Evolutionary conservation across 768 basidiomycete species (phyloP), one percentile per base, ranked within the genome.

Genomic region (Boletus sensibilis): DNA sequence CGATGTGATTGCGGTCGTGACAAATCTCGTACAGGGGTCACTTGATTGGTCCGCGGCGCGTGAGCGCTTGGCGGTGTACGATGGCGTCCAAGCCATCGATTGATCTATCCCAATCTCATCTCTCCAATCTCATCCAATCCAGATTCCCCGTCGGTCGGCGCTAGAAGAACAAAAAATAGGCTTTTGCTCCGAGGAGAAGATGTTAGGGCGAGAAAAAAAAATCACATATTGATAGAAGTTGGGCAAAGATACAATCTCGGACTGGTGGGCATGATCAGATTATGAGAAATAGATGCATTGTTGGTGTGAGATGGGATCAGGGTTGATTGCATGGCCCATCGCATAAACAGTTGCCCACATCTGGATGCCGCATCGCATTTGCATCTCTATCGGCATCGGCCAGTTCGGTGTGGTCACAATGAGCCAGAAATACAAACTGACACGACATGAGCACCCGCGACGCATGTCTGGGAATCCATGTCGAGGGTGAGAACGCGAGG

Each of bases 11-110:
- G 76, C 76, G 54, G 84, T 89, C 50, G 86, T 98, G 57, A 82
- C 81, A 48, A 87, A 88, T 42, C 83, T 98, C 45, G 88, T 91
- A 25, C 74, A 85, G 58, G 94, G 91, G 20, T 79, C 69, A 11
- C 78, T 92, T 53, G 80, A 84, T 53, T 98, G 95, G 97, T 69
- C 77, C 18, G 84, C 81, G 59, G 94, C 94, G 5, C 86, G 85
- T 68, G 66, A 74, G 60, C 77, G 82, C 51, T 74, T 98, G 64
- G 84, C 87, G 12, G 81, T 78, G 29, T 98, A 98, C 74, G 88
- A 90, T 64, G 95, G 94, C 50, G 87, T 90, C 46, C 96, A 98
- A 74, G 95, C 89, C 18, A 76, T 94, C 41, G 86, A 88, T 41
- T 75, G 58, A 63, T 29, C 9, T 29, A 7, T 5, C 27, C 7